Base-by-base conservation (phyloP, 352 stramenopile genomes). In the Blastocystis sp. region DNA sequence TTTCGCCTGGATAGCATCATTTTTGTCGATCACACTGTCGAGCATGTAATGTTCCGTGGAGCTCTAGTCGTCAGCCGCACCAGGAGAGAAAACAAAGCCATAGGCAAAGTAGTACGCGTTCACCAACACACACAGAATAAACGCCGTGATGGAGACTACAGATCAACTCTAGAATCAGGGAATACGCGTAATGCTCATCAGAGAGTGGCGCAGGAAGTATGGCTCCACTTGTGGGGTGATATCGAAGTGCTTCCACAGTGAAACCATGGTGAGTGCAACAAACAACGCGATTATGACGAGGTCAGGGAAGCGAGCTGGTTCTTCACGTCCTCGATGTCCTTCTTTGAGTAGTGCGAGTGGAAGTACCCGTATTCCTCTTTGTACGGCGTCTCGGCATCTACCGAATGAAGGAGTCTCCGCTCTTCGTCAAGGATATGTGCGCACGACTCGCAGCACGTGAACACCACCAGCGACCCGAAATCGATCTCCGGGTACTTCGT, bases 241-340 rank as follows among this genome's bases (percentile, higher is more conserved):
- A 48, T 76, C 66, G 53, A 60, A 76, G 17, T 38, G 66, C 53
- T 48, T 41, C n/a, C 21, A 76, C 34, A 76, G 28, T 7, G 48
- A 56, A 56, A 7, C 48, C 48, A 34, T 76, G 28, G 52, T 60
- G 40, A 28, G 21, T 76, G 34, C 66, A 52, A 59, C 38, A 34
- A 48, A 21, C 66, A 45, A 76, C 52, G 19, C 34, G 21, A 76
- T 76, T 48, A 48, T 60, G 40, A 59, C 2, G 38, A 76, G 34
- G 66, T 17, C 21, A 84, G n/a, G 19, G 65, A 48, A 23, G 21
- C 28, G 41, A 84, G 61, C 61, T 84, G 74, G 9, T 84, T 59
- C 61, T 84, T 84, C 74, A 84, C 74, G 34, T 84, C 74, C 41
- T 84, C 52, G 17, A 84, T 34, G 48, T 84, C 74, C 56, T 84